Evolutionary conservation across 1,139 yeast species (phyloP), one percentile per base, ranked within the genome.

Genomic region (Diutina ranongensis): DNA sequence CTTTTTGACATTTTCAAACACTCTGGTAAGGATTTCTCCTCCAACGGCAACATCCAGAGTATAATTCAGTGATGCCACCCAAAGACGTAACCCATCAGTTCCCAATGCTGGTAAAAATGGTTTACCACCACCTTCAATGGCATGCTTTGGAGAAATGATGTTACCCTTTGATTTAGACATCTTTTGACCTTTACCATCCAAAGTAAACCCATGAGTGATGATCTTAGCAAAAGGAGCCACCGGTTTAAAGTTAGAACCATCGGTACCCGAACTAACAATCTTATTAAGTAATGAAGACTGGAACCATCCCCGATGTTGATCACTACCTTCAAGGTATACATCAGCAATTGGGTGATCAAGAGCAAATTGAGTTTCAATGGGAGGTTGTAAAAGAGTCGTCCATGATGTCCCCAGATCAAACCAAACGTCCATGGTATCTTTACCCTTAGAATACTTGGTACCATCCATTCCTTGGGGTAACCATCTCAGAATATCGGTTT

Each of bases 231-330:
- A 92, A 0, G 98, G 98, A 4, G 78, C 67, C 2, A 68, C 62
- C 0, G 92, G 75, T n/a, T 58, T 52, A 52, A 68, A 69, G 27
- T 52, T 46, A 2, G 45, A 42, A 0, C 63, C 64, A n/a, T 45
- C 42, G 4, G 57, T 54, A 2, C 74, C 74, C 1, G 72, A 65
- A 3, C 70, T 63, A 21, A 76, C 89, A 28, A 87, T 73, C 55
- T 80, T 84, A 35, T 94, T 89, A 49, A 94, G 67, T 35, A 94
- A 65, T 1, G 97, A 87, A 25, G 96, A 86, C 64, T 92, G 99
- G 60, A 92, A 92, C 99, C 99, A 92, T 0, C 99, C 99, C 50
- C 99, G 75, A 58, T 94, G 98, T 61, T 92, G 99, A 59, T 92
- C 99, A 33, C 92, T 78, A 1, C 99, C 99, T 65, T 92, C 99